A percentile compares a stretch with the other conserved stretches of the same genome.
Evolutionary conservation across 495 filamentous ascomycete genomes (phyloP).

Genomic region (Xylaria palmicola): DNA sequence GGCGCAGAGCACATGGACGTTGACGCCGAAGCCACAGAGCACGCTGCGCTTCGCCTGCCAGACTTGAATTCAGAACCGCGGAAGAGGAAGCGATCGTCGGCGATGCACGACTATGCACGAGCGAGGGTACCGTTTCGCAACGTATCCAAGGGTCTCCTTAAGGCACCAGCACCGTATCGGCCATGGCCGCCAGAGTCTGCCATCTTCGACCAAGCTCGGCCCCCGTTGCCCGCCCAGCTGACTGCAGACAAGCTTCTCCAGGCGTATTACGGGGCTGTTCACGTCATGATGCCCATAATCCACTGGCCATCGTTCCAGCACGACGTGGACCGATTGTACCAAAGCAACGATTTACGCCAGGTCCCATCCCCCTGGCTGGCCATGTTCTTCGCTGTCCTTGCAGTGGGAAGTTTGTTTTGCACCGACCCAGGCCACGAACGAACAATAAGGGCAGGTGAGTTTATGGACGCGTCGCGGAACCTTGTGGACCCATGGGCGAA

Average conservation of each 20-base stretch:
- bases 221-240: conserved; percentile 67
- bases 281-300: conserved; percentile 77
- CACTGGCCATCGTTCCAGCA: conserved; percentile 85
- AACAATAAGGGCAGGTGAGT: conserved; percentile 64
- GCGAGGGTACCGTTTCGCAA: conserved; percentile 72
- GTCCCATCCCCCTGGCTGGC: conserved; percentile 75
- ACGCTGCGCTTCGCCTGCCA: conserved; percentile 64
- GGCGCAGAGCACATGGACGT: conserved; percentile 57
- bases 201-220: conserved; percentile 55
- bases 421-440: conserved; percentile 52
- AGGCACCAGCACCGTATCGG: conserved; percentile 72
- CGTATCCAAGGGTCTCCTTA: conserved; percentile 76
- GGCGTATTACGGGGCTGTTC: conserved; percentile 73
- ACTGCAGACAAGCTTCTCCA: conserved; percentile 73
- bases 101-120: conserved; percentile 63
- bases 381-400: conserved; percentile 80
- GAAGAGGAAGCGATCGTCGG: conserved; percentile 56
- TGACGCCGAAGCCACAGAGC: conserved; percentile 56
- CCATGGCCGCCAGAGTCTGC: conserved; percentile 48
- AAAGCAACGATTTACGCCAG: conserved; percentile 59
- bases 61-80: conserved; percentile 65
- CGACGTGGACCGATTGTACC: conserved; percentile 76
- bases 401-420: conserved; percentile 78
- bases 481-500: conserved; percentile 82
- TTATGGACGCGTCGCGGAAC: conserved; percentile 66